Base-by-base conservation (phyloP, 2,329 filamentous ascomycete species). In the Mycosphaerella sp. region DNA sequence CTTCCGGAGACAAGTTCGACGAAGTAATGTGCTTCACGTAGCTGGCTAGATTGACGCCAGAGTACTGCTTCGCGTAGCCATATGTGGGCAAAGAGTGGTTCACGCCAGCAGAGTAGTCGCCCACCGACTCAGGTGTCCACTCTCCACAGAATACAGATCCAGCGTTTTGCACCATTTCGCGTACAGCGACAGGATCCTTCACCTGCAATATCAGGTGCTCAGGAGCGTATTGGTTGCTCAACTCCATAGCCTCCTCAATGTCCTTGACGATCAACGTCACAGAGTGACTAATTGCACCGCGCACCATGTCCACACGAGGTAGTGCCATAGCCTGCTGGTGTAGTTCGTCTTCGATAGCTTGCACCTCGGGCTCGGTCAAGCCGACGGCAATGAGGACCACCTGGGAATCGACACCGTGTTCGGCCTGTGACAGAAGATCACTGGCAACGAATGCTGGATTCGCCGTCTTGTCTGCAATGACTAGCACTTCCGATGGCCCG, bases 21-120 rank as follows among this genome's bases (percentile, higher is more conserved):
- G 88, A 93, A 38, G 93, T 98, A 67, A 98, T 96, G 77, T 97
- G 90, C 77, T 98, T 98, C 70, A 95, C 81, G 74, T 96, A 98
- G 2, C 92, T 97, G 32, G 83, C 89, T 5, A 98, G 81, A 72
- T 95, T 98, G 67, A 98, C 93, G 49, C 93, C 93, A 5, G 90
- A 96, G 76, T 98, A 98, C 72, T 98, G 93, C 75, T 95, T 95
- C 46, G 93, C 93, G 67, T 95, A 98, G 40, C 93, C 93, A 68
- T 97, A 98, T 0, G 93, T 98, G 49, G 93, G 93, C 61, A 98
- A 76, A 55, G 89, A 95, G 77, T 98, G 93, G 72, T 98, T 98
- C 41, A 98, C 93, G 67, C 93, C 93, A 50, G 93, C 93, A 59
- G 90, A 95, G 75, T 98, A 98, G 71, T 98, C 93, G 44, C 93